Base-by-base conservation (phyloP, 768 basidiomycete genomes). In the Naematelia aurantialba region DNA sequence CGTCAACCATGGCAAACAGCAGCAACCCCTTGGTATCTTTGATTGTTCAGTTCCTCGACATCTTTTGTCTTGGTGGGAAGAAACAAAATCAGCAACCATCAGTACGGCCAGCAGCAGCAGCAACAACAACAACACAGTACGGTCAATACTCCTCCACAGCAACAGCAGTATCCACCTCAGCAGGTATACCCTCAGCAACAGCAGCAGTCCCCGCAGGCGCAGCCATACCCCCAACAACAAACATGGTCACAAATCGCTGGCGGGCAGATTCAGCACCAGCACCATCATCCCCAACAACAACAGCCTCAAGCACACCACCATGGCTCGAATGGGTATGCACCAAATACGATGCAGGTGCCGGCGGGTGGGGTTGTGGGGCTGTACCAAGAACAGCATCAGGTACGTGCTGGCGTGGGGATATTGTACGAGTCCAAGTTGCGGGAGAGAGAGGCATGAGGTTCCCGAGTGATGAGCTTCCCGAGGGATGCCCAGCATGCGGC, bases 281-380 rank as follows among this genome's bases (percentile, higher is more conserved):
- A 69, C 4, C 69, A 59, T 17, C 67, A 60, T 24, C 59, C 58
- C 26, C 68, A 71, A 39, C 67, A 68, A n/a, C 55, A 62, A 46
- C 63, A 60, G 29, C 62, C 58, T 47, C 52, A 42, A 2, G 61
- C 63, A 12, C 47, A 50, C 8, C 56, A 60, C 21, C 47, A 57
- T 29, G 55, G 60, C n/a, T 45, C 58, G 24, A 52, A 56, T 19
- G 52, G 52, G 27, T 52, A 54, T 52, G 34, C 34, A 8, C 34
- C 34, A 8, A 39, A 17, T 39, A 39, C 8, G 34, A 39, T 39
- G 34, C 34, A 39, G 57, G 13, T 56, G 52, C 60, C 68, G n/a
- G 60, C 67, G 2, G 67, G 68, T 14, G 68, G 70, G n/a, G 49
- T 68, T 14, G 26, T 74, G 11, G 66, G 70, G 24, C 69, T 63